Evolutionary conservation across 176 grass and related monocot genomes (phyloP).

Genomic region (Zea mays): Zm-B73-REFERENCE-NAM-5.0 NC_050099.1:208701001-208701500

Average conservation of each 20-base stretch:
- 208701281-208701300: not conserved
- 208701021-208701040: not conserved
- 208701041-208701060: slow-evolving; percentile 3
- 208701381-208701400: slow-evolving; percentile 3
- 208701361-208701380: not conserved
- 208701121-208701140: not conserved
- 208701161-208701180: not conserved
- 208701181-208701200: slow-evolving; percentile 13
- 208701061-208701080: slow-evolving; percentile 6
- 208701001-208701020: not conserved
- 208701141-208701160: not conserved
- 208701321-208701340: not conserved
- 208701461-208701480: no score
- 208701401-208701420: not conserved
- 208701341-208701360: not conserved
- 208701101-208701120: not conserved
- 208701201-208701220: slow-evolving; percentile 1
- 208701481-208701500: no score
- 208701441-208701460: not conserved
- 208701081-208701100: slow-evolving; percentile 3
- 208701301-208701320: not conserved
- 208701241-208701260: not conserved
- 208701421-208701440: not conserved
- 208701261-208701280: not conserved
- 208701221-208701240: not conserved